Conservation (phyloP, 768 basidiomycete genomes). For the Amanita pseudoporphyria region DNA sequence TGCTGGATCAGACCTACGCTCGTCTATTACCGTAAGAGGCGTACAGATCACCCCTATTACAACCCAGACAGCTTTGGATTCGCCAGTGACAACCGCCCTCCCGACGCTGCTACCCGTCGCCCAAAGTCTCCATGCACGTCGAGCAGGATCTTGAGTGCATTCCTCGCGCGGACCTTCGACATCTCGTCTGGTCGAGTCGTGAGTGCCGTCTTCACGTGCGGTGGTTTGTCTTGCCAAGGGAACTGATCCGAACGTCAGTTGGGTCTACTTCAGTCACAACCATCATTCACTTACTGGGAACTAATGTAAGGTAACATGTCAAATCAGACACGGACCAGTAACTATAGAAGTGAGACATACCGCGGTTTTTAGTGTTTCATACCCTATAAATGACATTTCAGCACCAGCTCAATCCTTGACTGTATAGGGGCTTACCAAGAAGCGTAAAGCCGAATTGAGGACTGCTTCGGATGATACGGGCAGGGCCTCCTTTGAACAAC, state of each 20-base stretch:
- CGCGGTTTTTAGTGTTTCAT: slow-evolving; percentile 35
- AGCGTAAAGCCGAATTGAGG: slow-evolving; percentile 94
- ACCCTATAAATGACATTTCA: slow-evolving; percentile 19
- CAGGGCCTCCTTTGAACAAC: slow-evolving; percentile 87
- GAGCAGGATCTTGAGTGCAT: slow-evolving; percentile 86
- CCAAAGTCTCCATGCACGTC: slow-evolving; percentile 90
- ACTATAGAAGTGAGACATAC: slow-evolving; percentile 21
- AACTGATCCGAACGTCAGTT: slow-evolving; percentile 41
- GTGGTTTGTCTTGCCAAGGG: slow-evolving; percentile 67
- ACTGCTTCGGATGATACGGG: slow-evolving; percentile 80
- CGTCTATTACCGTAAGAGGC: slow-evolving; percentile 11
- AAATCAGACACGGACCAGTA: not conserved
- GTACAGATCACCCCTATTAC: slow-evolving; percentile 18
- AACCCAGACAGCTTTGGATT: slow-evolving; percentile 23
- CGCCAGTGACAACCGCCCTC: slow-evolving; percentile 28
- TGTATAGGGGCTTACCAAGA: slow-evolving; percentile 34
- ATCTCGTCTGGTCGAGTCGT: slow-evolving; percentile 74
- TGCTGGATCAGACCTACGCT: not conserved
- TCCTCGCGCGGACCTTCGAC: slow-evolving; percentile 82
- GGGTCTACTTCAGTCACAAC: slow-evolving; percentile 15
- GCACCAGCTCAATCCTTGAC: not conserved
- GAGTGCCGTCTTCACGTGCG: slow-evolving; percentile 59
- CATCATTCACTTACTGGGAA: slow-evolving; percentile 34
- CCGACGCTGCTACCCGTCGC: slow-evolving; percentile 37
- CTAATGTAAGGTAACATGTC: slow-evolving; percentile 15